Percentiles rank a stretch among this genome's conserved stretches.
Conservation (phyloP, 306 rosid genomes). For the Aeschynomene evenia region DNA sequence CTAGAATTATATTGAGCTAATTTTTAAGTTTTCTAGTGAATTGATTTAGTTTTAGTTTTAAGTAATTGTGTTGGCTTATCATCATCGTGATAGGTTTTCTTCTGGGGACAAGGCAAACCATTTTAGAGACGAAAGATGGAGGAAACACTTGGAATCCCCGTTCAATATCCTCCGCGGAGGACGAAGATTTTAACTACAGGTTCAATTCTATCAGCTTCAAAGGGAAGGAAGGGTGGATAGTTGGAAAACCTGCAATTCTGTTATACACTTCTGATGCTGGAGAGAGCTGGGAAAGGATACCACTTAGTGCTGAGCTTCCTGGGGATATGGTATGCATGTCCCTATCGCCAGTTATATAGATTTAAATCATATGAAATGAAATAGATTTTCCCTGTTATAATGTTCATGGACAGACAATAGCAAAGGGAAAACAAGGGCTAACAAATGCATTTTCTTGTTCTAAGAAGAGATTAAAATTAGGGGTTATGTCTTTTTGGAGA, state of each 20-base stretch:
- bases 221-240: constrained; percentile 97
- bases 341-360: not conserved
- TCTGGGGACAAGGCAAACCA: constrained; percentile 82
- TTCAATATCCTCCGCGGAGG: constrained; percentile 92
- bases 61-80: not conserved
- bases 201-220: constrained; percentile 88
- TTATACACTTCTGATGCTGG: constrained; percentile 88
- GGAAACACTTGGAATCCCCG: constrained; percentile 87
- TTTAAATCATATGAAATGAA: not conserved
- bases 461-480: not conserved
- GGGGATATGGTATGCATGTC: constrained; percentile 73
- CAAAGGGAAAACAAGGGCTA: not conserved
- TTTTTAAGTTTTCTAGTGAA: no score
- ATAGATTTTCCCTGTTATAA: not conserved
- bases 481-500: not conserved
- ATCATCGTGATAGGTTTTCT: constrained; percentile 69
- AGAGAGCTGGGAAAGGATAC: constrained; percentile 87
- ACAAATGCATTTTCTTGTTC: not conserved
- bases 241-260: constrained; percentile 88
- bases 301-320: constrained; percentile 86
- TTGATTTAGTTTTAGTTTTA: no score
- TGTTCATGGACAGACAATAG: not conserved
- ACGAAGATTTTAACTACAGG: constrained; percentile 92
- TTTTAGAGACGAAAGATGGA: constrained; percentile 92
- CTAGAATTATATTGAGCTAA: no score